Percentiles rank a stretch among this genome's conserved stretches.
phyloP scores from a whole-genome alignment of 179 eudicot species.

The Corrigiola litoralis region DNA sequence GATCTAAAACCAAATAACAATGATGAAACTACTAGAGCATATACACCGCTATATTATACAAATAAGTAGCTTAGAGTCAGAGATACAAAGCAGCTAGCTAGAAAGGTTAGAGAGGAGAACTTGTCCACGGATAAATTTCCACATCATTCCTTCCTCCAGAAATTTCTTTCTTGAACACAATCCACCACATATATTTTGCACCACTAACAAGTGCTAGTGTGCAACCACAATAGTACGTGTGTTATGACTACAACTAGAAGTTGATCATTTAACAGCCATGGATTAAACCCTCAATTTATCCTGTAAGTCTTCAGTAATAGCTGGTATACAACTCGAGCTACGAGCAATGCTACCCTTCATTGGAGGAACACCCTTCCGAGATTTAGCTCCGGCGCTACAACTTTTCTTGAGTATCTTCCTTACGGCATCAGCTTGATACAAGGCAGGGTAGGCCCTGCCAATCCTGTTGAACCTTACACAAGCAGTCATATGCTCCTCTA shows the following conservation, averaged over 20 bases:
- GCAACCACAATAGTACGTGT: neutral
- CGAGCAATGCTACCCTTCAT: conserved; percentile 18
- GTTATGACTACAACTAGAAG: neutral
- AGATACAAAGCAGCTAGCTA: too few species aligned
- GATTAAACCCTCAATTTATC: conserved; percentile 11
- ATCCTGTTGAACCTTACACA: conserved; percentile 26
- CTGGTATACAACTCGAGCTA: conserved; percentile 30
- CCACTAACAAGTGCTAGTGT: too few species aligned
- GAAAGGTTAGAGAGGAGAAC: too few species aligned
- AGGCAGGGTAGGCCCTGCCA: conserved; percentile 27
- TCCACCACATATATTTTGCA: too few species aligned
- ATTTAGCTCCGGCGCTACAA: neutral
- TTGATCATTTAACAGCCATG: neutral
- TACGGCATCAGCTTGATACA: conserved; percentile 29
- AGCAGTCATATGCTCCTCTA: conserved; percentile 28
- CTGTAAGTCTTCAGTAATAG: conserved; percentile 20
- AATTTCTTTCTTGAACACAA: too few species aligned
- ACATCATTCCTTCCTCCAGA: too few species aligned
- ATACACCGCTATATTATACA: too few species aligned
- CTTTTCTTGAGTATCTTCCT: conserved; percentile 22
- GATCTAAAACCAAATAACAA: too few species aligned
- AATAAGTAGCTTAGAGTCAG: too few species aligned
- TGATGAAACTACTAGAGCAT: too few species aligned
- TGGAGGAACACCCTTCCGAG: neutral
- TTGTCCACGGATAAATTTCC: too few species aligned